These are phyloP conservation scores for Dendrobium huoshanense DNA, from an alignment of 106 monocot species.

Conservation along the genomic window DNA sequence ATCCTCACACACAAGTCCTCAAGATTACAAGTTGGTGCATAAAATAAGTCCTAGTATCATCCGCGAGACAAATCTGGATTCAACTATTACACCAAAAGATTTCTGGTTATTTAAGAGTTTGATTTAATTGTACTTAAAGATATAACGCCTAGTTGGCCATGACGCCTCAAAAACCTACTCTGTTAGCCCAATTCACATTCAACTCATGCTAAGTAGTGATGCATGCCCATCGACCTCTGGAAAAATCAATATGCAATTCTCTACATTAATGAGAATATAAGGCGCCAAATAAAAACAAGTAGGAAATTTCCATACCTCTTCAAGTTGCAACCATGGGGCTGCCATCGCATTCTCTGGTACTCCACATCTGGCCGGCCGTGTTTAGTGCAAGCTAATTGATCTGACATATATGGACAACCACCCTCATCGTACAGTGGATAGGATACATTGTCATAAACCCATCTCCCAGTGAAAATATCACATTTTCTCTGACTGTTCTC, in stretches of 20 bases:
- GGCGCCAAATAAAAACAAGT: not conserved
- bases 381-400: slow-evolving; percentile 70
- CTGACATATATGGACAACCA: slow-evolving; percentile 75
- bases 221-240: no score
- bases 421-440: slow-evolving; percentile 57
- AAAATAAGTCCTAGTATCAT: no score
- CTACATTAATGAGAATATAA: not conserved
- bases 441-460: slow-evolving; percentile 54
- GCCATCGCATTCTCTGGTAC: slow-evolving; percentile 80
- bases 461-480: slow-evolving; percentile 59
- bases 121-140: no score
- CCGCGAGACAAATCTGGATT: no score
- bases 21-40: no score
- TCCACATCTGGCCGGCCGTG: slow-evolving; percentile 63
- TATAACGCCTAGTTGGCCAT: no score
- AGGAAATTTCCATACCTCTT: slow-evolving; percentile 37
- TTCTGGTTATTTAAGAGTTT: no score
- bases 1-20: no score
- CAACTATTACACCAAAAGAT: no score
- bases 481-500: slow-evolving; percentile 14
- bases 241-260: not conserved
- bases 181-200: no score
- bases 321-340: slow-evolving; percentile 56
- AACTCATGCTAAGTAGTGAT: no score
- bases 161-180: no score